Evolutionary conservation across 1,284 basidiomycete genomes (phyloP), one percentile per base, ranked within the genome.

Genomic region (Ustilago curta): DNA sequence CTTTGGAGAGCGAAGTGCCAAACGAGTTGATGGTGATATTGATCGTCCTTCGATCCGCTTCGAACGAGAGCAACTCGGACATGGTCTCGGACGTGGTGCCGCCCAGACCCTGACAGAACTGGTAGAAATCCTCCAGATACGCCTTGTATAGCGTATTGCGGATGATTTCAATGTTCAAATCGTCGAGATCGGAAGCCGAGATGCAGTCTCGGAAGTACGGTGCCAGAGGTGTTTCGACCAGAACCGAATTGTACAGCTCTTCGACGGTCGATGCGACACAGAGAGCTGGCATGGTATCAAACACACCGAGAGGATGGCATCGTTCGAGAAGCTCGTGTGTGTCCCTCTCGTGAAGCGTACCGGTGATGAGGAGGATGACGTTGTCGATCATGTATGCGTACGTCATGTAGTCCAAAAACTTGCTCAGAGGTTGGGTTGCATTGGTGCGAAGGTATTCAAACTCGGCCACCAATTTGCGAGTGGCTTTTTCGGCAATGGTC

Each of bases 371-470:
- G 54, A 99, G 89, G 71, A 99, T 92, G 83, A 99, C 93, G 85
- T 99, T 99, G 90, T 99, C 97, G 83, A 99, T 99, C 97, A 99
- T 99, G 87, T 99, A 99, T 29, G 91, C 93, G 85, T 97, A 97
- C 90, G 95, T 99, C 86, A 99, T 93, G 86, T 98, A 99, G 85
- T 99, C 97, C 74, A 99, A 88, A 85, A 99, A 99, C 83, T 91
- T 96, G 84, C 90, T 90, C 56, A 99, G 87, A 2, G 95, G 94
- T 76, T 93, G 91, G 19, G 94, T 92, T 6, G 97, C 92, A 86
- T 98, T 99, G 77, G 88, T 91, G 62, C 93, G 89, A 59, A 99
- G 87, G 85, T 92, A 99, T 86, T 96, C 94, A 89, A 99, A 99
- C 85, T 99, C 97, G 84, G 95, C 91, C 21, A 99, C 95, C 40